Percentiles rank a stretch among this genome's conserved stretches.
These are phyloP conservation scores for Venturia oleaginea DNA, from an alignment of 2,329 filamentous ascomycete genomes.

Conservation along the genomic window DNA sequence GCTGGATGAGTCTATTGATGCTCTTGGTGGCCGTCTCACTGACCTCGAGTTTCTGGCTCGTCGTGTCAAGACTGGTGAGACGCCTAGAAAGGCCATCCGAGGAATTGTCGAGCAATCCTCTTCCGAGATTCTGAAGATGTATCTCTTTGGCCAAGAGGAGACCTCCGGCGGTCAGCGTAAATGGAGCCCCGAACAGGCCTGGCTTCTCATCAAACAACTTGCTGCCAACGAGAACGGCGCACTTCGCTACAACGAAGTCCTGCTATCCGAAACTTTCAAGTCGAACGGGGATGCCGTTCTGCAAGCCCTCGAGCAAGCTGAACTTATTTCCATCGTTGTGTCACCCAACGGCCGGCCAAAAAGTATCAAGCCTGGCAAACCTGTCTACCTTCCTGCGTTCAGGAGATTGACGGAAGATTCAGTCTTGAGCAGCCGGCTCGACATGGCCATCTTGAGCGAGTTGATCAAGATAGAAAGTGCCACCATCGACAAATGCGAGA, in stretches of 20 bases:
- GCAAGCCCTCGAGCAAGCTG: constrained; percentile 71
- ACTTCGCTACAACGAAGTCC: constrained; percentile 76
- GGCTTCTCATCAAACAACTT: constrained; percentile 75
- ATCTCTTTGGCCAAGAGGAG: constrained; percentile 56
- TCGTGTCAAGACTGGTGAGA: constrained; percentile 78
- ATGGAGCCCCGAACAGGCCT: constrained; percentile 82
- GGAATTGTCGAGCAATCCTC: constrained; percentile 87
- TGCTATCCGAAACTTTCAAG: constrained; percentile 68
- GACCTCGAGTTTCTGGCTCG: constrained; percentile 93
- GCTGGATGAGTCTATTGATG: constrained; percentile 71
- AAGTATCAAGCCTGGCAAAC: constrained; percentile 69
- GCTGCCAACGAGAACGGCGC: constrained; percentile 35
- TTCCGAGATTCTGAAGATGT: constrained; percentile 89
- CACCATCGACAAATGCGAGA: constrained; percentile 69
- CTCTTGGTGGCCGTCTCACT: constrained; percentile 83
- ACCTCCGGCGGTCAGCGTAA: constrained; percentile 42
- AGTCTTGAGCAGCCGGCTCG: constrained; percentile 62
- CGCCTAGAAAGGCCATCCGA: constrained; percentile 66
- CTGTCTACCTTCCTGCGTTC: constrained; percentile 81
- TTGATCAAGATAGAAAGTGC: constrained; percentile 62
- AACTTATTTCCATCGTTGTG: constrained; percentile 70
- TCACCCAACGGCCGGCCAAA: constrained; percentile 66
- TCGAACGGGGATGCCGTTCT: constrained; percentile 62
- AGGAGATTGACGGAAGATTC: constrained; percentile 58
- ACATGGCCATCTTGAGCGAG: constrained; percentile 58